A percentile compares a stretch with the other conserved stretches of the same genome.
phyloP scores from a whole-genome alignment of 139 green algal genomes.

The Pseudopediastrum boryanum region DNA sequence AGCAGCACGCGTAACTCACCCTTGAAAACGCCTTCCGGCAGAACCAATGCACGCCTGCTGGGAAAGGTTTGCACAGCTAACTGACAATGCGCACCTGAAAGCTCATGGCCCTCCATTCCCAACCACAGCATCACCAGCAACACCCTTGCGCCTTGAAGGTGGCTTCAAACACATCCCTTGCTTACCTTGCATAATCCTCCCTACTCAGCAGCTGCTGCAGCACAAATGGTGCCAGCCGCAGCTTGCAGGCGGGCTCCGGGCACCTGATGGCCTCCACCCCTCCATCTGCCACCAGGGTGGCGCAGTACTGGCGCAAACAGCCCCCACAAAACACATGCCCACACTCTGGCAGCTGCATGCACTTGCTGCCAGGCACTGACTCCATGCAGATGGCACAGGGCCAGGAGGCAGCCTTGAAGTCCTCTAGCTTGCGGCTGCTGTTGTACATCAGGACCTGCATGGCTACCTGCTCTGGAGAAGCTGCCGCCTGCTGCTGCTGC shows the following conservation, averaged over 20 bases:
- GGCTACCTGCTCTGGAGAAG: constrained; percentile 37
- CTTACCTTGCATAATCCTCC: background rate
- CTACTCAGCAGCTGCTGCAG: constrained; percentile 41
- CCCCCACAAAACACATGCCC: constrained; percentile 74
- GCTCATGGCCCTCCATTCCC: background rate
- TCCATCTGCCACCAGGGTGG: constrained; percentile 63
- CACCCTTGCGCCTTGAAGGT: background rate
- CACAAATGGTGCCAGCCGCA: constrained; percentile 47
- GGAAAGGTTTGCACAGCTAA: background rate
- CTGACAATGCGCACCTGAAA: background rate
- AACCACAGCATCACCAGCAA: background rate
- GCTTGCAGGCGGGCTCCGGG: constrained; percentile 66
- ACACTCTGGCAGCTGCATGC: constrained; percentile 68
- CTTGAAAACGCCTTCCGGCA: constrained; percentile 35
- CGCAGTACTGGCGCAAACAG: constrained; percentile 64
- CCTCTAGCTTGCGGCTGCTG: constrained; percentile 26
- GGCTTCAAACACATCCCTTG: background rate
- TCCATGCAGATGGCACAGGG: constrained; percentile 77
- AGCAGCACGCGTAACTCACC: background rate
- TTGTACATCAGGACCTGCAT: constrained; percentile 50
- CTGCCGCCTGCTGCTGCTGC: background rate
- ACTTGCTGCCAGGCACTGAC: constrained; percentile 49
- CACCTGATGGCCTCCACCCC: constrained; percentile 69
- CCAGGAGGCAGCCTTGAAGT: constrained; percentile 31
- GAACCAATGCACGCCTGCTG: constrained; percentile 41